Conservation (phyloP, 1,139 yeast species). For the Candida dubliniensis region DNA sequence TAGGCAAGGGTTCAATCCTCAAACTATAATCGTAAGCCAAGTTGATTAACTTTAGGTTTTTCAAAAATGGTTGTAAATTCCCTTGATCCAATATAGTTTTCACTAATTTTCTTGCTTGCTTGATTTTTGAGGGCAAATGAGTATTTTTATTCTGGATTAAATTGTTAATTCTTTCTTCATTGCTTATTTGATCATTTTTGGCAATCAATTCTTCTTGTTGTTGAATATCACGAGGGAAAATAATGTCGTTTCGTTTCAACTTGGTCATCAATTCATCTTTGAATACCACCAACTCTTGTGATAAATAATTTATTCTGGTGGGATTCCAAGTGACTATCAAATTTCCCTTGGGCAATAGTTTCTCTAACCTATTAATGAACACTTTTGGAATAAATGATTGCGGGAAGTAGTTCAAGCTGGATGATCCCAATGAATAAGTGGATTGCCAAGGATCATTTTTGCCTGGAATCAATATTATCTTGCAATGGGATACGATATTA, state of each 20-base stretch:
- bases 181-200: slow-evolving; percentile 8
- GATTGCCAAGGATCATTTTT: slow-evolving; percentile 93
- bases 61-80: slow-evolving; percentile 75
- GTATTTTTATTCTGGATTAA: slow-evolving; percentile 18
- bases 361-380: slow-evolving; percentile 65
- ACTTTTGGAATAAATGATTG: slow-evolving; percentile 66
- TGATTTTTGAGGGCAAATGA: slow-evolving; percentile 39
- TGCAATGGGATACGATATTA: slow-evolving; percentile 31
- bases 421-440: slow-evolving; percentile 60
- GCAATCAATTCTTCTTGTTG: slow-evolving; percentile 23
- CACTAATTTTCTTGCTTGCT: slow-evolving; percentile 73
- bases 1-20: slow-evolving; percentile 77
- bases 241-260: slow-evolving; percentile 66
- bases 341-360: slow-evolving; percentile 62
- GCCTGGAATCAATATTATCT: slow-evolving; percentile 78
- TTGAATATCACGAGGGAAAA: slow-evolving; percentile 47
- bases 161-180: slow-evolving; percentile 19
- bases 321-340: slow-evolving; percentile 71
- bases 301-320: slow-evolving; percentile 67
- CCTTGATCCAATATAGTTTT: slow-evolving; percentile 87
- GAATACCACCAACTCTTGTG: slow-evolving; percentile 77
- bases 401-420: slow-evolving; percentile 66
- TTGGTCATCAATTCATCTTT: slow-evolving; percentile 74
- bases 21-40: slow-evolving; percentile 72
- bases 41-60: slow-evolving; percentile 58